These are phyloP conservation scores for Candida caryicola DNA, from an alignment of 805 yeast genomes.

Conservation along the genomic window DNA sequence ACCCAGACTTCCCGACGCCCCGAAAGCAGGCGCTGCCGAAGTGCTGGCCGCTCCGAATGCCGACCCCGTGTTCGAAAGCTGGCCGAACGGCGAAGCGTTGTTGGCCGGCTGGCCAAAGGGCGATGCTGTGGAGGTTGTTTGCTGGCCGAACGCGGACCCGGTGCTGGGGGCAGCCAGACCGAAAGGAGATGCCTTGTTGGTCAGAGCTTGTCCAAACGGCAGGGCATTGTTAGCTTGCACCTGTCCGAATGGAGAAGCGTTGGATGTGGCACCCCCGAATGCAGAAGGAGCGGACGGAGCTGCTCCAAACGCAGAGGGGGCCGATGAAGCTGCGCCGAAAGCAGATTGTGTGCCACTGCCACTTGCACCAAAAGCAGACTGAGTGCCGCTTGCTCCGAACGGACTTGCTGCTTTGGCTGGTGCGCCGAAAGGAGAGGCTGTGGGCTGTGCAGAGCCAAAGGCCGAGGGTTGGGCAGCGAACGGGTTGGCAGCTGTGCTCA, in stretches of 20 bases:
- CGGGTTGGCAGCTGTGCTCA: constrained; percentile 2
- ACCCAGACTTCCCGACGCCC: constrained; percentile 8
- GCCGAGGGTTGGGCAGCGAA: constrained; percentile 1
- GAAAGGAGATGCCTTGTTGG: constrained; percentile 11
- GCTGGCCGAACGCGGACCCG: constrained; percentile 11
- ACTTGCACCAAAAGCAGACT: constrained; percentile 9
- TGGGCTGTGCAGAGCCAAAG: constrained; percentile 5
- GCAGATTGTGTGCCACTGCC: constrained; percentile 4
- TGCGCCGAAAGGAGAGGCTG: background rate
- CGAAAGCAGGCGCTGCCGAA: background rate
- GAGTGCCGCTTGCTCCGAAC: no score
- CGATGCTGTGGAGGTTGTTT: constrained; percentile 9
- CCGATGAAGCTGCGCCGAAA: background rate
- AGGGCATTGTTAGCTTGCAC: constrained; percentile 4
- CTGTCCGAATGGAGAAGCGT: constrained; percentile 14
- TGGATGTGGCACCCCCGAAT: constrained; percentile 11
- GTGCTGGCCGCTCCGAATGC: constrained; percentile 1
- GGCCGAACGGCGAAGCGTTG: constrained; percentile 1
- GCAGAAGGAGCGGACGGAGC: constrained; percentile 4
- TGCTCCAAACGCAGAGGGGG: constrained; percentile 7
- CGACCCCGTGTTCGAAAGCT: constrained; percentile 1
- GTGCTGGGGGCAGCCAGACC: constrained; percentile 5
- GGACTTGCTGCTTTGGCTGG: no score
- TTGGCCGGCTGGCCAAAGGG: constrained; percentile 5
- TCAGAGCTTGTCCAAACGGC: constrained; percentile 14